phyloP scores from a whole-genome alignment of 805 yeast species.

The Kazachstania africana region DNA sequence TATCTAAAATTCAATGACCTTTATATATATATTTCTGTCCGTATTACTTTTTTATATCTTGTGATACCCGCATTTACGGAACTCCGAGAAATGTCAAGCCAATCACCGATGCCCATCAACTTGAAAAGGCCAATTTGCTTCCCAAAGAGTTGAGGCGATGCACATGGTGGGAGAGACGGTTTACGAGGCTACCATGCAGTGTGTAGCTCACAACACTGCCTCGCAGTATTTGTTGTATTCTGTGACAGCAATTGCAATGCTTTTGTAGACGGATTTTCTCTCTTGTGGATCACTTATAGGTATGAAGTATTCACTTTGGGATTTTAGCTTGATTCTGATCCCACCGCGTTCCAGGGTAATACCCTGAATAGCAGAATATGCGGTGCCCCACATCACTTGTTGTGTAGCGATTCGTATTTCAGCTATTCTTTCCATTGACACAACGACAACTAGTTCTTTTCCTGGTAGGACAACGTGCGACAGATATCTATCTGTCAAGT shows the following conservation, averaged over 20 bases:
- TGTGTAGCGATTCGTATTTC: conserved; percentile 52
- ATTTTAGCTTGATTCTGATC: conserved; percentile 49
- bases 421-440: conserved; percentile 60
- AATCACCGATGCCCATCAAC: no score
- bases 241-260: conserved; percentile 69
- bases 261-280: conserved; percentile 53
- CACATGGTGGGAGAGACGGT: no score
- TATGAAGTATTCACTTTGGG: conserved; percentile 58
- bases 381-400: conserved; percentile 60
- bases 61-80: no score
- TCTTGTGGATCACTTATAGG: conserved; percentile 63
- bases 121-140: no score
- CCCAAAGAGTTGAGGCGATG: no score
- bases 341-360: conserved; percentile 75
- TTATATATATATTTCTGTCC: no score
- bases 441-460: conserved; percentile 61
- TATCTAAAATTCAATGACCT: no score
- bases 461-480: conserved; percentile 82
- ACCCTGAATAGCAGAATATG: conserved; percentile 52
- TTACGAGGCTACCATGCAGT: no score
- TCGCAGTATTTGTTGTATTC: conserved; percentile 66
- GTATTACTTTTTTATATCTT: no score
- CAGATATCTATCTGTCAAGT: conserved; percentile 58
- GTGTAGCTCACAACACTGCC: conserved; percentile 28
- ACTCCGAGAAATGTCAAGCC: no score